These are phyloP conservation scores for Triticum aestivum DNA, from an alignment of 176 grass and related monocot genomes.

Conservation along the genomic window DNA sequence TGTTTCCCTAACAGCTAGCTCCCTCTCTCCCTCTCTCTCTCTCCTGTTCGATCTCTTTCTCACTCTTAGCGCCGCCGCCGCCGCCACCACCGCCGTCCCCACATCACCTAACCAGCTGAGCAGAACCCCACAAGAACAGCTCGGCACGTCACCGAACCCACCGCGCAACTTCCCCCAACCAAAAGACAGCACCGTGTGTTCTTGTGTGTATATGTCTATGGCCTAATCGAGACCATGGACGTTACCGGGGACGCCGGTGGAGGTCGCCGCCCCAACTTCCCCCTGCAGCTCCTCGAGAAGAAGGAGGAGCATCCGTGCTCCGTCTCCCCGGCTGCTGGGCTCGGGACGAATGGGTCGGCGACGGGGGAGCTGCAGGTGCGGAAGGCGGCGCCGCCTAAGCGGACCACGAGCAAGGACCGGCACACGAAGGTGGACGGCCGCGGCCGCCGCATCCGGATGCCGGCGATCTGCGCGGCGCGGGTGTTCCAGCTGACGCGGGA, in stretches of 20 bases:
- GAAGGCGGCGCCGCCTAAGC: slow-evolving; percentile 56
- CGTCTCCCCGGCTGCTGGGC: slow-evolving; percentile 41
- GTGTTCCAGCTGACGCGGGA: slow-evolving; percentile 96
- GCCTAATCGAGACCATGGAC: slow-evolving; percentile 35
- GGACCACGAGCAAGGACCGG: slow-evolving; percentile 82
- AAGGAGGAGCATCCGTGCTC: slow-evolving; percentile 75
- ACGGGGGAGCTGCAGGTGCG: slow-evolving; percentile 32
- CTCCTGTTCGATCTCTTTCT: slow-evolving; percentile 32
- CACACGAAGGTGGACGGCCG: slow-evolving; percentile 97
- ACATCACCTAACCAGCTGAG: slow-evolving; percentile 31
- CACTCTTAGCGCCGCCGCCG: slow-evolving; percentile 26
- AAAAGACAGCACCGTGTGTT: not conserved
- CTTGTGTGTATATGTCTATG: slow-evolving; percentile 20
- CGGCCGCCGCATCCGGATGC: slow-evolving; percentile 94
- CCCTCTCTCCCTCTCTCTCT: not conserved
- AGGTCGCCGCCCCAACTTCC: slow-evolving; percentile 63
- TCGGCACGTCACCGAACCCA: slow-evolving; percentile 28
- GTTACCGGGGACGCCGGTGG: slow-evolving; percentile 37
- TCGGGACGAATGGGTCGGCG: slow-evolving; percentile 34
- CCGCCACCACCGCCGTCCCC: not conserved
- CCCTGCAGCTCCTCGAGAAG: slow-evolving; percentile 81
- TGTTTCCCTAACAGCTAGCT: slow-evolving; percentile 28
- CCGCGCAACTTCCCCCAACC: not conserved
- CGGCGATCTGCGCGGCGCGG: slow-evolving; percentile 82
- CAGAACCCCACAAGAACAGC: slow-evolving; percentile 36